phyloP scores from a whole-genome alignment of 495 filamentous ascomycete species.

The Neurospora sp. region DNA sequence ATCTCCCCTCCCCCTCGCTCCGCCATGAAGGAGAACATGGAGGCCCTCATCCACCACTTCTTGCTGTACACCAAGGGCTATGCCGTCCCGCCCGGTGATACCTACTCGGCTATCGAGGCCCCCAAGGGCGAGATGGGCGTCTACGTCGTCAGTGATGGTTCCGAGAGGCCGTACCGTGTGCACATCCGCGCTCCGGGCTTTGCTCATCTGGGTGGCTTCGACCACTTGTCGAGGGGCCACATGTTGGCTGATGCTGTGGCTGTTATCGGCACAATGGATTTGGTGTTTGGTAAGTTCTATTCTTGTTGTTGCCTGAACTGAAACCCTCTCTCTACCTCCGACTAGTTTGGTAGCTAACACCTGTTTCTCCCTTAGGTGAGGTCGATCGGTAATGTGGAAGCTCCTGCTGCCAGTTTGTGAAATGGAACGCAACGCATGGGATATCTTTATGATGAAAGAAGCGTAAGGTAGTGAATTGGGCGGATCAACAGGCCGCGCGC shows the following conservation, averaged over 20 bases:
- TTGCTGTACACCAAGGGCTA: slow-evolving; percentile 97
- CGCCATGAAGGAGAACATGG: slow-evolving; percentile 99
- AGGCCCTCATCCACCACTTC: slow-evolving; percentile 98
- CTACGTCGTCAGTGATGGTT: slow-evolving; percentile 92
- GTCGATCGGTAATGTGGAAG: slow-evolving; percentile 35
- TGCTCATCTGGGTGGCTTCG: slow-evolving; percentile 88
- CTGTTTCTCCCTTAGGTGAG: slow-evolving; percentile 26
- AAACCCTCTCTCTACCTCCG: too few relatives aligned
- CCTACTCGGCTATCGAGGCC: slow-evolving; percentile 94
- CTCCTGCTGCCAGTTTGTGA: neutral
- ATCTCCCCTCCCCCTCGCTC: slow-evolving; percentile 87
- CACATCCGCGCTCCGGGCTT: slow-evolving; percentile 97
- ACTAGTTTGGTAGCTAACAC: slow-evolving; percentile 9
- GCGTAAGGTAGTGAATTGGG: neutral
- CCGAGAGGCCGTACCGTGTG: slow-evolving; percentile 91
- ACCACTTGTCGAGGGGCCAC: slow-evolving; percentile 86
- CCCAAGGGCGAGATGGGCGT: slow-evolving; percentile 99
- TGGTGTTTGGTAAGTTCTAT: slow-evolving; percentile 51
- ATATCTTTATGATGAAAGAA: neutral
- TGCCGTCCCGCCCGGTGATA: slow-evolving; percentile 94
- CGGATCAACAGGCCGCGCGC: neutral
- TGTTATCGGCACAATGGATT: slow-evolving; percentile 91
- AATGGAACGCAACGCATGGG: neutral
- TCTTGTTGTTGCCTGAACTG: too few relatives aligned
- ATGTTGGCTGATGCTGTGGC: slow-evolving; percentile 93